Percentiles rank a stretch among this genome's conserved stretches.
Evolutionary conservation across 2,329 filamentous ascomycete species (phyloP).

Genomic region (Colletotrichum gigasporum): DNA sequence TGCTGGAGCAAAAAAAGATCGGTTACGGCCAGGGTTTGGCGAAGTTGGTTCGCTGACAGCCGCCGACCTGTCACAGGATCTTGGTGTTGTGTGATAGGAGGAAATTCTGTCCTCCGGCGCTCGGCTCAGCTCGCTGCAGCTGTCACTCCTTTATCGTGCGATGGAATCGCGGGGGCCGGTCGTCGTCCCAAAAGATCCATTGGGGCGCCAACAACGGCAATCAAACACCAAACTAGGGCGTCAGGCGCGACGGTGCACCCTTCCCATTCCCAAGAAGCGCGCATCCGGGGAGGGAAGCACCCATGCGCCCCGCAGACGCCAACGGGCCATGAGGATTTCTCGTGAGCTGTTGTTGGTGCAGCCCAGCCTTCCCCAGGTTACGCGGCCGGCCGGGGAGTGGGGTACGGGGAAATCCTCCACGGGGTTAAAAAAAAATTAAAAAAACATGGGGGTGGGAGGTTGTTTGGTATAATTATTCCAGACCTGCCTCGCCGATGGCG

Average conservation of each 20-base stretch:
- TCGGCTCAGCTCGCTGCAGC: not conserved
- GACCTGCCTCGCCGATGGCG: too few relatives aligned
- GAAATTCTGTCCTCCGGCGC: not conserved
- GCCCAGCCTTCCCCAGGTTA: not conserved
- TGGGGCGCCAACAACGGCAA: conserved; percentile 2
- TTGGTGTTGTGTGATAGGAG: conserved; percentile 18
- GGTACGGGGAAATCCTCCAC: too few relatives aligned
- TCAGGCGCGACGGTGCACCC: too few relatives aligned
- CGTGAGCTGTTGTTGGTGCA: not conserved
- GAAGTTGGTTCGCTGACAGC: too few relatives aligned
- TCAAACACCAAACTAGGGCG: too few relatives aligned
- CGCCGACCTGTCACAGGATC: too few relatives aligned
- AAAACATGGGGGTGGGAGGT: too few relatives aligned
- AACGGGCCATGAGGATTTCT: not conserved
- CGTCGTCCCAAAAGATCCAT: not conserved
- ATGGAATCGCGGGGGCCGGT: too few relatives aligned
- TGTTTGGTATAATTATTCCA: too few relatives aligned
- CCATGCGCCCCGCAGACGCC: not conserved
- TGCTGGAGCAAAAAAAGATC: too few relatives aligned
- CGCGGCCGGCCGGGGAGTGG: not conserved
- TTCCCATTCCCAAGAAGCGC: not conserved
- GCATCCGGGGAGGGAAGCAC: not conserved
- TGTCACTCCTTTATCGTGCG: not conserved
- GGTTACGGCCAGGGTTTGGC: too few relatives aligned
- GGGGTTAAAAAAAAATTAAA: too few relatives aligned